phyloP scores from a whole-genome alignment of 345 rosid genomes.

The Eucalyptus polybractea region DNA sequence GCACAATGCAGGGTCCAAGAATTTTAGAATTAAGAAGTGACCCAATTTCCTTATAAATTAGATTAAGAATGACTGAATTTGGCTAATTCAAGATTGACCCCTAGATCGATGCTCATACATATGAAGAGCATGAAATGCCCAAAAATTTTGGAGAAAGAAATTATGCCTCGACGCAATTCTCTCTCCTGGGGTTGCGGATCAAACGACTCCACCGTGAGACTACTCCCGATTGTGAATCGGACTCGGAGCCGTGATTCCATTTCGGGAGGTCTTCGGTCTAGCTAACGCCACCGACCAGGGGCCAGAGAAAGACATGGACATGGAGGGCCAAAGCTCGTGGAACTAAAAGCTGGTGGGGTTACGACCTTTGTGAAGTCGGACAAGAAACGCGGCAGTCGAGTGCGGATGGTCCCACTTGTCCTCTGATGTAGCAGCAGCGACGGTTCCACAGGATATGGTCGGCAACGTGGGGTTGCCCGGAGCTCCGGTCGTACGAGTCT shows the following conservation, averaged over 20 bases:
- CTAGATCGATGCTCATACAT: accelerated
- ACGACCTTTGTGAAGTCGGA: neutral
- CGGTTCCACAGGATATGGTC: neutral
- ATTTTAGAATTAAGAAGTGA: accelerated
- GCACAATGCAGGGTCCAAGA: accelerated
- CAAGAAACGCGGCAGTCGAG: neutral
- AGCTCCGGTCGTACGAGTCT: neutral
- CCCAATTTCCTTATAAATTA: no score
- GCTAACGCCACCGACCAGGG: neutral
- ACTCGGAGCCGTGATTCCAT: neutral
- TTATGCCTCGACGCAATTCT: accelerated
- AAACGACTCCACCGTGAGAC: neutral
- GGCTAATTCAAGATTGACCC: no score
- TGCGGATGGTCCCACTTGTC: neutral
- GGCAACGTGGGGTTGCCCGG: neutral
- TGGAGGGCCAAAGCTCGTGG: neutral
- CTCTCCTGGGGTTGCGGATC: neutral
- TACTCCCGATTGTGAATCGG: neutral
- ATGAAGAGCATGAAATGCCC: neutral
- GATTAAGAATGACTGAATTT: accelerated
- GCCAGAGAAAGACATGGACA: neutral
- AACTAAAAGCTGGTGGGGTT: neutral
- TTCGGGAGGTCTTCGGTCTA: neutral
- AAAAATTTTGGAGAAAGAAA: neutral
- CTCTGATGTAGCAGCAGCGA: neutral